phyloP scores from a whole-genome alignment of 345 rosid species.

The Dovyalis caffra region DNA sequence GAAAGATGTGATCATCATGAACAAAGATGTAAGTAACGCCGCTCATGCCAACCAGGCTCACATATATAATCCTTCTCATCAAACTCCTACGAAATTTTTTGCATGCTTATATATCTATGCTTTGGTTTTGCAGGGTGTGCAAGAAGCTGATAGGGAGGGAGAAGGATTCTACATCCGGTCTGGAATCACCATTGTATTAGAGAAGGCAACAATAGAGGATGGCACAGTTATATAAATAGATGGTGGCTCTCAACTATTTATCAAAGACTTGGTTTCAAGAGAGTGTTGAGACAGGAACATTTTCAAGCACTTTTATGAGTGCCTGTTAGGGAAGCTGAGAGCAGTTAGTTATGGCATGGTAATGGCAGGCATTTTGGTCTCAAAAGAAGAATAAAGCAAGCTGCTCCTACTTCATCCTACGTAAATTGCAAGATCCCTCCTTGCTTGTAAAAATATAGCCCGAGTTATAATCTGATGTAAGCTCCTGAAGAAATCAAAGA shows the following conservation, averaged over 20 bases:
- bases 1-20: slow-evolving; percentile 69
- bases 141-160: slow-evolving; percentile 81
- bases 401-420: slow-evolving; percentile 14
- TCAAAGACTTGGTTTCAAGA: not conserved
- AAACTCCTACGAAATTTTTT: not conserved
- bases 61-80: not conserved
- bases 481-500: not conserved
- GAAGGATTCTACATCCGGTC: slow-evolving; percentile 80
- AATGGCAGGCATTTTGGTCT: slow-evolving; percentile 33
- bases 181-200: slow-evolving; percentile 65
- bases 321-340: slow-evolving; percentile 6
- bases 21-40: slow-evolving; percentile 61
- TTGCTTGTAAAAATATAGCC: slow-evolving; percentile 8
- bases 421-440: slow-evolving; percentile 13
- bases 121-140: slow-evolving; percentile 51
- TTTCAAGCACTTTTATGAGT: slow-evolving; percentile 3
- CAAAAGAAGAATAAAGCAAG: slow-evolving; percentile 12
- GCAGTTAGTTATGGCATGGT: too few species aligned
- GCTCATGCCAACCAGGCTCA: not conserved
- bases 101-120: not conserved
- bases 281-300: not conserved
- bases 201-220: slow-evolving; percentile 86
- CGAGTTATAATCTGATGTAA: not conserved
- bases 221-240: slow-evolving; percentile 59
- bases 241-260: not conserved